Percentiles rank a stretch among this genome's conserved stretches.
These are phyloP conservation scores for Apiotrichum laibachii DNA, from an alignment of 1,284 basidiomycete genomes.

Conservation along the genomic window DNA sequence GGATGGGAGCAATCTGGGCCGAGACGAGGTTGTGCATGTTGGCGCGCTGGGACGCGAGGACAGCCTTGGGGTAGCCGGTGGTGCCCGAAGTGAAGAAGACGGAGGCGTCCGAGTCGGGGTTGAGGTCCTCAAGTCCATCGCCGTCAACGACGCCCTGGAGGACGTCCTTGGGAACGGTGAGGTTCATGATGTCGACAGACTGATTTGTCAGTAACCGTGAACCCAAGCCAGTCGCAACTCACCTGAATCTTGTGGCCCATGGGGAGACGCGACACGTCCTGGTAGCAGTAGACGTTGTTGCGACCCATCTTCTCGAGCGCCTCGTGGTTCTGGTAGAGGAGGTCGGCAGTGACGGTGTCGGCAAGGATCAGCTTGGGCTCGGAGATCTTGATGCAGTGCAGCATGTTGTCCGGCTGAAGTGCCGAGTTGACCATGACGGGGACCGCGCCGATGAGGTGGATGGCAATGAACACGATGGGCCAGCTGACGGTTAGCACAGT, in stretches of 20 bases:
- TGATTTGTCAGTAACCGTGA: not conserved
- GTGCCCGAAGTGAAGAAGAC: constrained; percentile 44
- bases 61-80: constrained; percentile 40
- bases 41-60: constrained; percentile 41
- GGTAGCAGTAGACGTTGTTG: not conserved
- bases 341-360: constrained; percentile 26
- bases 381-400: constrained; percentile 32
- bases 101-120: constrained; percentile 40
- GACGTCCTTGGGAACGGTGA: not conserved
- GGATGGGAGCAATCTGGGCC: constrained; percentile 34
- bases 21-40: constrained; percentile 39
- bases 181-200: constrained; percentile 4
- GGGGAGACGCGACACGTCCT: constrained; percentile 6
- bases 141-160: not conserved
- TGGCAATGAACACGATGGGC: constrained; percentile 37
- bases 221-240: not conserved
- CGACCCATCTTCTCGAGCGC: constrained; percentile 5
- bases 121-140: constrained; percentile 21
- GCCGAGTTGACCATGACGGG: constrained; percentile 41
- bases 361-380: constrained; percentile 33
- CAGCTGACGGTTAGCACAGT: constrained; percentile 19
- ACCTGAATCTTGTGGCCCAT: constrained; percentile 7
- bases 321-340: constrained; percentile 1
- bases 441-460: constrained; percentile 42
- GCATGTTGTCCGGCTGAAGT: constrained; percentile 19